Percentiles rank a stretch among this genome's conserved stretches.
phyloP scores from a whole-genome alignment of 805 yeast species.

The Aciculoconidium aculeatum region DNA sequence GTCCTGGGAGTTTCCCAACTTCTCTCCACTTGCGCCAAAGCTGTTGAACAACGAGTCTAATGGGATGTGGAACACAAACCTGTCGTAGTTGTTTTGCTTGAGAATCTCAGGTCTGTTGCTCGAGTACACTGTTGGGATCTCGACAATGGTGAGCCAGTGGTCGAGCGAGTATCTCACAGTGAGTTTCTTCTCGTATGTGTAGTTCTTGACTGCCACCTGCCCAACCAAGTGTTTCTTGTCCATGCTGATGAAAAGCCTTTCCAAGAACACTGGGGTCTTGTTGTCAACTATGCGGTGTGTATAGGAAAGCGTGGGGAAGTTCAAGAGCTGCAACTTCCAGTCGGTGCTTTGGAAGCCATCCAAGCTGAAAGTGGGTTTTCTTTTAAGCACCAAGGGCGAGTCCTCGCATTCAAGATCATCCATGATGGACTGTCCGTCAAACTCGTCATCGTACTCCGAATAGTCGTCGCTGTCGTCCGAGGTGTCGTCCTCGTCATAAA shows the following conservation, averaged over 20 bases:
- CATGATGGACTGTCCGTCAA: slow-evolving; percentile 14
- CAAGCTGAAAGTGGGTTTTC: too few species aligned
- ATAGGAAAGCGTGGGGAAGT: slow-evolving; percentile 43
- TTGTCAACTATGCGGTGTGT: slow-evolving; percentile 37
- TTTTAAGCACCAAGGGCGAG: slow-evolving; percentile 7
- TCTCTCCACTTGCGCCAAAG: slow-evolving; percentile 4
- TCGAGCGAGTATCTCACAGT: slow-evolving; percentile 71
- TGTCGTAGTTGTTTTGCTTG: slow-evolving; percentile 51
- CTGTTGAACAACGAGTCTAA: slow-evolving; percentile 37
- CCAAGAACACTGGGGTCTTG: slow-evolving; percentile 51
- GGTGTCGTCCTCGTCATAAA: slow-evolving; percentile 8
- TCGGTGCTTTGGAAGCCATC: slow-evolving; percentile 12
- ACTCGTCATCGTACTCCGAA: slow-evolving; percentile 20
- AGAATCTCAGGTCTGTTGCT: slow-evolving; percentile 49
- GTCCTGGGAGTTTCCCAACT: slow-evolving; percentile 5
- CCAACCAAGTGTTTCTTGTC: slow-evolving; percentile 62
- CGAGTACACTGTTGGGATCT: slow-evolving; percentile 57
- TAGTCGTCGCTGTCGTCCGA: slow-evolving; percentile 13
- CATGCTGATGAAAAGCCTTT: slow-evolving; percentile 51
- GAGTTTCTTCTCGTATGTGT: slow-evolving; percentile 63
- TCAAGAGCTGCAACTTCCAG: slow-evolving; percentile 41
- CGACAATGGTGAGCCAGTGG: slow-evolving; percentile 70
- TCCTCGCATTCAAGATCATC: slow-evolving; percentile 9
- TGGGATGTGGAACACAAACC: slow-evolving; percentile 63
- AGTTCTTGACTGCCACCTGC: slow-evolving; percentile 70